Evolutionary conservation across 192 early-diverging fungal species (phyloP), one percentile per base, ranked within the genome.

Genomic region (Podochytrium sp.): DNA sequence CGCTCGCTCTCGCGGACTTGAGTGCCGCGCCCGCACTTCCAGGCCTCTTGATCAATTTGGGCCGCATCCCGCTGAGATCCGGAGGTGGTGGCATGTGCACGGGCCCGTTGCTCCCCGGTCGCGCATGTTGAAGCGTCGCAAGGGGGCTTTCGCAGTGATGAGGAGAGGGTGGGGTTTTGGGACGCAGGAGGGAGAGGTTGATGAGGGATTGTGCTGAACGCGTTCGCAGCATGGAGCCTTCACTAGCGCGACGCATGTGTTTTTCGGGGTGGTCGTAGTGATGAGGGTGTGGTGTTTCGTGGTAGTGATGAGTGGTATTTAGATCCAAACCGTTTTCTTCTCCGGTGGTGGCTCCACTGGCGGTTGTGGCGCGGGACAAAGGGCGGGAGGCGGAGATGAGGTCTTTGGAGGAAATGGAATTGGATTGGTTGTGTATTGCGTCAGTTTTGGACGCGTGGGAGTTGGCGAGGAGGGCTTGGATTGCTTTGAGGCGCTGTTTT

Each of bases 191-290:
- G 18, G 47, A 18, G 18, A 69, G 10, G 66, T 51, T 55, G 14
- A 38, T 51, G 20, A 69, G 51, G 20, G 50, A 55, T 29, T 69
- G 66, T 7, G 66, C 32, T 0, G 29, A 34, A 34, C 66, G 66
- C 2, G 66, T 52, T 20, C 49, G 3, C 12, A 10, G 34, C 16
- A 56, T 69, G 2, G 52, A 34, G 30, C 29, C 34, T 16, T 18
- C n/a, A 38, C 52, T 56, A 16, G 33, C 47, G 7, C 50, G 20
- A 18, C 66, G 66, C 49, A 69, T 52, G 52, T 69, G 66, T 33
- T 69, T 69, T 41, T 69, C 66, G 32, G 43, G 64, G 32, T 69
- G 66, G 29, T 69, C 66, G n/a, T 69, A 69, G n/a, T 69, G 66
- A 29, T 69, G 66, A 27, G 66, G 66, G 55, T 69, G 66, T 20